A percentile compares a stretch with the other conserved stretches of the same genome.
These are phyloP conservation scores for Pulveroboletus sp. DNA, from an alignment of 1,284 basidiomycete genomes.

Conservation along the genomic window DNA sequence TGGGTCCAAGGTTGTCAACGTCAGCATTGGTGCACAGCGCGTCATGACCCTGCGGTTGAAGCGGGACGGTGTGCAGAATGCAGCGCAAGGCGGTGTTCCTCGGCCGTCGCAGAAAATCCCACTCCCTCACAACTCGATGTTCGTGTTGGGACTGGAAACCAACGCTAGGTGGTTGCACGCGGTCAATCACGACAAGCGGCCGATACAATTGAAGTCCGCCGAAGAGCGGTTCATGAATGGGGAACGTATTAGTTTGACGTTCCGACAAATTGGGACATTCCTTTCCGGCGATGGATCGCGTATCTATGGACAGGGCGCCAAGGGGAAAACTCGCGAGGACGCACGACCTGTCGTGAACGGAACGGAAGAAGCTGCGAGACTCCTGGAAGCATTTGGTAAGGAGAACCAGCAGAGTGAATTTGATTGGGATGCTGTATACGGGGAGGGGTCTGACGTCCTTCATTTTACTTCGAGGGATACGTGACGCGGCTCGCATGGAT, in stretches of 20 bases:
- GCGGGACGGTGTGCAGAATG: slow-evolving; percentile 42
- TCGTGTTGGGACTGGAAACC: slow-evolving; percentile 70
- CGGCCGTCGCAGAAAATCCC: slow-evolving; percentile 60
- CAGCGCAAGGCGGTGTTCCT: slow-evolving; percentile 26
- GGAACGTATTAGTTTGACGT: slow-evolving; percentile 76
- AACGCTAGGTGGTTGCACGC: slow-evolving; percentile 71
- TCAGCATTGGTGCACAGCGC: slow-evolving; percentile 72
- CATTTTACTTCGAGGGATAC: slow-evolving; percentile 46
- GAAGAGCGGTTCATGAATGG: slow-evolving; percentile 55
- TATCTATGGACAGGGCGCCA: slow-evolving; percentile 73
- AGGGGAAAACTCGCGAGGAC: slow-evolving; percentile 53
- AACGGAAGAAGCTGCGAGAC: slow-evolving; percentile 47
- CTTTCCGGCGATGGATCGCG: slow-evolving; percentile 47
- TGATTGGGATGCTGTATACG: slow-evolving; percentile 65
- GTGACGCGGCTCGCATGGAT: slow-evolving; percentile 17
- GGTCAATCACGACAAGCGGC: slow-evolving; percentile 71
- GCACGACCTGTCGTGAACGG: slow-evolving; percentile 54
- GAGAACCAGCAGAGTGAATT: slow-evolving; percentile 71
- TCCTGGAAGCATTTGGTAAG: slow-evolving; percentile 64
- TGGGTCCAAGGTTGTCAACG: slow-evolving; percentile 71
- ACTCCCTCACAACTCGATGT: slow-evolving; percentile 76
- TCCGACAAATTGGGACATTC: slow-evolving; percentile 74
- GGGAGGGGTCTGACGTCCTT: slow-evolving; percentile 65
- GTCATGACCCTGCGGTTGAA: slow-evolving; percentile 69
- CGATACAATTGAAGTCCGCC: slow-evolving; percentile 47